Conservation (phyloP, 768 basidiomycete genomes). For the Tubosaeta sp. region DNA sequence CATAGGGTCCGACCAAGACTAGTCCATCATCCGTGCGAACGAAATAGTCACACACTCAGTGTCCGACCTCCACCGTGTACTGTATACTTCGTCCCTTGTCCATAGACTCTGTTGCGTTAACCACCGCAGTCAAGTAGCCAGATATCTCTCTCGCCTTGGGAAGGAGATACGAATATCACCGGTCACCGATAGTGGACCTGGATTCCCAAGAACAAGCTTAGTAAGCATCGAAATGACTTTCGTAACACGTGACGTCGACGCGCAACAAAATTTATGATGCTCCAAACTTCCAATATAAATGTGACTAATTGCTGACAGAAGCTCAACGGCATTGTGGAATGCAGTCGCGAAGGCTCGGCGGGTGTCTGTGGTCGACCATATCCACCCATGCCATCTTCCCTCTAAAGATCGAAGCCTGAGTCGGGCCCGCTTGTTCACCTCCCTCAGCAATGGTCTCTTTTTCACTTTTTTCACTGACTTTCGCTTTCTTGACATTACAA, state of each 20-base stretch:
- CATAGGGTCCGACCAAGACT: no score
- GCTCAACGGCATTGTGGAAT: slow-evolving; percentile 23
- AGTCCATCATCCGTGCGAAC: no score
- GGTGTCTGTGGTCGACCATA: not conserved
- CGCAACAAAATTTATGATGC: not conserved
- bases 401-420: slow-evolving; percentile 1
- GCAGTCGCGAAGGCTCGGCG: slow-evolving; percentile 2
- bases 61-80: no score
- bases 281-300: slow-evolving; percentile 1
- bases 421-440: not conserved
- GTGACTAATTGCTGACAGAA: slow-evolving; percentile 20
- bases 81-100: no score
- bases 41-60: no score
- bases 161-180: no score
- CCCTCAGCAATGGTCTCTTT: slow-evolving; percentile 7
- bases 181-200: no score
- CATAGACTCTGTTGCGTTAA: no score
- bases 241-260: slow-evolving; percentile 24
- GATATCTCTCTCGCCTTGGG: no score
- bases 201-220: no score
- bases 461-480: slow-evolving; percentile 8
- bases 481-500: slow-evolving; percentile 3
- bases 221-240: slow-evolving; percentile 16
- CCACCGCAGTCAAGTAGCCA: no score
- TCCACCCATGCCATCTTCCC: slow-evolving; percentile 3